These are phyloP conservation scores for Penicillium alfredii DNA, from an alignment of 495 filamentous ascomycete species.

Conservation along the genomic window DNA sequence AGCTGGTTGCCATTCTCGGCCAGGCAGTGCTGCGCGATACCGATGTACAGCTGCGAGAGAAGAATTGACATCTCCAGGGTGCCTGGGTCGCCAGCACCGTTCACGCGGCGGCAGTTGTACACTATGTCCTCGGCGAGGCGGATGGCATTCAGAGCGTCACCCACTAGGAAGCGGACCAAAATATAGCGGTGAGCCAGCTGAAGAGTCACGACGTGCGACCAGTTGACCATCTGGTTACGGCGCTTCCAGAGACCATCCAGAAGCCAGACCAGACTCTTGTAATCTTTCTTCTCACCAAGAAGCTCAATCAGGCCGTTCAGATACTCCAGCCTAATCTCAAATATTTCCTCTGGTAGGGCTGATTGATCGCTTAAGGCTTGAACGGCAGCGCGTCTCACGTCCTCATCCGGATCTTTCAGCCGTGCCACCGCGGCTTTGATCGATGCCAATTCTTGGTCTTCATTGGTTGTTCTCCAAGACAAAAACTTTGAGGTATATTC, in stretches of 20 bases:
- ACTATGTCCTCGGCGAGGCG: constrained; percentile 39
- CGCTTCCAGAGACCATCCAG: constrained; percentile 30
- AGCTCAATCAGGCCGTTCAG: constrained; percentile 31
- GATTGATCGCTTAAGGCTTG: too few relatives aligned
- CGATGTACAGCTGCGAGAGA: neutral
- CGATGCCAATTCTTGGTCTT: too few relatives aligned
- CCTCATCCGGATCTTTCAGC: too few relatives aligned
- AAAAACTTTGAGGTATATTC: too few relatives aligned
- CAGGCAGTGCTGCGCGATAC: constrained; percentile 27
- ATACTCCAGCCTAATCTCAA: constrained; percentile 24
- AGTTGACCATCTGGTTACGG: constrained; percentile 18
- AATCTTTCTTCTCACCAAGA: constrained; percentile 34
- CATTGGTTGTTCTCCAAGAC: too few relatives aligned
- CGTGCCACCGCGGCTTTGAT: too few relatives aligned
- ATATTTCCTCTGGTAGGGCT: too few relatives aligned
- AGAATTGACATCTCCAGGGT: neutral
- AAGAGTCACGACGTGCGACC: constrained; percentile 18
- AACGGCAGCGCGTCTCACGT: too few relatives aligned
- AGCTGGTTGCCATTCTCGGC: constrained; percentile 25
- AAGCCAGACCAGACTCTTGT: constrained; percentile 33
- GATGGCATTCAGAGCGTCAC: constrained; percentile 24
- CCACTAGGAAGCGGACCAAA: constrained; percentile 32
- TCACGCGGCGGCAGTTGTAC: constrained; percentile 27
- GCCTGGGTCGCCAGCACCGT: neutral
- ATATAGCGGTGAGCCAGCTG: constrained; percentile 34